A percentile compares a stretch with the other conserved stretches of the same genome.
Conservation (phyloP, 495 filamentous ascomycete genomes). For the Echria macrotheca region DNA sequence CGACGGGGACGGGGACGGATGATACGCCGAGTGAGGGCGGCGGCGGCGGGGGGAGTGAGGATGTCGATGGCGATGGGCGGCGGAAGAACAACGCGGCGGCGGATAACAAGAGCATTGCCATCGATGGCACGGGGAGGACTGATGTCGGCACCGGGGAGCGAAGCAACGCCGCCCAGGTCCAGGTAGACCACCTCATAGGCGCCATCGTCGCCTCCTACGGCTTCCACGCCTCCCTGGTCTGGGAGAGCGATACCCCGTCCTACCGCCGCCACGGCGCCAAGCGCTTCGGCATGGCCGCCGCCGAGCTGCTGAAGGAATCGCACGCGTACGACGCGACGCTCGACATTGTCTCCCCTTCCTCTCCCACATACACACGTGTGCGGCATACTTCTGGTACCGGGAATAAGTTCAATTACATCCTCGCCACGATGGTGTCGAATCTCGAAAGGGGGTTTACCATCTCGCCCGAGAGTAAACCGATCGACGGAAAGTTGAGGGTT, state of each 20-base stretch:
- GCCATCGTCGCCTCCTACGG: constrained; percentile 84
- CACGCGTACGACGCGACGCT: constrained; percentile 67
- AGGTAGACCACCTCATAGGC: constrained; percentile 51
- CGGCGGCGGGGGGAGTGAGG: no score
- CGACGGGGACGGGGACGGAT: no score
- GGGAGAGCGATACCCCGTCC: constrained; percentile 74
- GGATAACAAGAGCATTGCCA: no score
- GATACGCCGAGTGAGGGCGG: no score
- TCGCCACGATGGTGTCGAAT: constrained; percentile 69
- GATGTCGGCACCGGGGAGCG: constrained; percentile 41
- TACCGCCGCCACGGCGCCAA: constrained; percentile 68
- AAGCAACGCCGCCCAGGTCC: constrained; percentile 50
- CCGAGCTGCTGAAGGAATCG: constrained; percentile 58
- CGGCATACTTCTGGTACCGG: background rate
- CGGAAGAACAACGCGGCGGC: no score
- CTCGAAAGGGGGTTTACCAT: constrained; percentile 77
- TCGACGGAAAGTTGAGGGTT: constrained; percentile 62
- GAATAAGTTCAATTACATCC: constrained; percentile 62
- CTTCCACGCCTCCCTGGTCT: constrained; percentile 80
- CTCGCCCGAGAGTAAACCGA: constrained; percentile 59
- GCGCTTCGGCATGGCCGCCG: constrained; percentile 78
- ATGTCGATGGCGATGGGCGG: no score
- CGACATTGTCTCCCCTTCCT: constrained; percentile 13
- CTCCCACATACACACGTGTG: constrained; percentile 21
- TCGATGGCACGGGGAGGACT: no score